Evolutionary conservation across 139 green algal genomes (phyloP).

Genomic region (Tetradesmus lagerheimii): DNA sequence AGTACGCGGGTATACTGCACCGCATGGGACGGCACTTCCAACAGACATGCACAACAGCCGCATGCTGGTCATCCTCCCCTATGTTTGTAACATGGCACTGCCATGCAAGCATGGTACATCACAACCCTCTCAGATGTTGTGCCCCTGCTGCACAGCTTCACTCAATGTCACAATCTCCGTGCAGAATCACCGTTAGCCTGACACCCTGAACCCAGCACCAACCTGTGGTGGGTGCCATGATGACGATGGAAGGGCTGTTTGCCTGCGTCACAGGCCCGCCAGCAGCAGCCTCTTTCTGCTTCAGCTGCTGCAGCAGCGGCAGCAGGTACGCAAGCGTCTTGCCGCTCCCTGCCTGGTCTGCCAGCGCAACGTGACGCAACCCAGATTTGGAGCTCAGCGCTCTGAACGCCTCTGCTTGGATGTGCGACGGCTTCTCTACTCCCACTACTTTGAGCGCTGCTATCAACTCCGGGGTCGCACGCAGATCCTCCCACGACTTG

Average conservation of each 20-base stretch:
- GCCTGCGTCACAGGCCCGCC: slow-evolving; percentile 50
- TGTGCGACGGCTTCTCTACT: slow-evolving; percentile 79
- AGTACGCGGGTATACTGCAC: too few species aligned
- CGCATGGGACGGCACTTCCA: too few species aligned
- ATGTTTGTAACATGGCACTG: too few species aligned
- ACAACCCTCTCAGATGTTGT: too few species aligned
- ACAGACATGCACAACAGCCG: too few species aligned
- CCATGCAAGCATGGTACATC: too few species aligned
- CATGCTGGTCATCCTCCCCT: too few species aligned
- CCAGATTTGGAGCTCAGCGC: not conserved
- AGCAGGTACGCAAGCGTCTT: slow-evolving; percentile 95
- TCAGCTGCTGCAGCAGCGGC: slow-evolving; percentile 81
- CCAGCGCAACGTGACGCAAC: slow-evolving; percentile 69
- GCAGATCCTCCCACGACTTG: slow-evolving; percentile 53
- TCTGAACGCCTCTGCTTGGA: slow-evolving; percentile 57
- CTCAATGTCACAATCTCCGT: too few species aligned
- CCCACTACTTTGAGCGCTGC: slow-evolving; percentile 66
- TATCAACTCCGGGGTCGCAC: slow-evolving; percentile 62
- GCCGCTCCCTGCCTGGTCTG: slow-evolving; percentile 90
- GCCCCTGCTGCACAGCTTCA: too few species aligned
- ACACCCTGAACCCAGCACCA: not conserved
- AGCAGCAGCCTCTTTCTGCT: slow-evolving; percentile 54
- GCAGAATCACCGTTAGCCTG: too few species aligned
- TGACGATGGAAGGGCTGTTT: slow-evolving; percentile 59
- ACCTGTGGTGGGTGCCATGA: slow-evolving; percentile 76